Evolutionary conservation across 2,329 filamentous ascomycete species (phyloP).

Genomic region (Sporothrix phasma): DNA sequence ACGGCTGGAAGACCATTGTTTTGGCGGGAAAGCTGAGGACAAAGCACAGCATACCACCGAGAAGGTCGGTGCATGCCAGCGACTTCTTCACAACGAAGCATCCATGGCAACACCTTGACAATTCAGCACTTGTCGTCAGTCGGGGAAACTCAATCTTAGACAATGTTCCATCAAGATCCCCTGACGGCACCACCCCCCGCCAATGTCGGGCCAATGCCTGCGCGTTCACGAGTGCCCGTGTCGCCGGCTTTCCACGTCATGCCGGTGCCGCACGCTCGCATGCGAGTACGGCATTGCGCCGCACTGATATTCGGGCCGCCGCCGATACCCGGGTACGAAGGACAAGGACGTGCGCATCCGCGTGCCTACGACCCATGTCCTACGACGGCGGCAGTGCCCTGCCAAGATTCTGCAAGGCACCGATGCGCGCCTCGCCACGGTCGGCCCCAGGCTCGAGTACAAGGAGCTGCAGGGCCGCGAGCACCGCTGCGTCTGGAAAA

Average conservation of each 20-base stretch:
- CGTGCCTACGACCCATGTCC: slow-evolving; percentile 41
- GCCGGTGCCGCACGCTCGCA: slow-evolving; percentile 25
- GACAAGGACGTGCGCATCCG: slow-evolving; percentile 10
- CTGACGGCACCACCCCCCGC: no score
- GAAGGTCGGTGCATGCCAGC: no score
- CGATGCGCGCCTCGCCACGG: slow-evolving; percentile 23
- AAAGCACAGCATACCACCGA: no score
- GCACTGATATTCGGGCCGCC: no score
- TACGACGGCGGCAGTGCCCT: slow-evolving; percentile 34
- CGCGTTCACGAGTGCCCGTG: slow-evolving; percentile 49
- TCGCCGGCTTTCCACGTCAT: slow-evolving; percentile 43
- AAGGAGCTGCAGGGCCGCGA: slow-evolving; percentile 16
- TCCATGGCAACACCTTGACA: no score
- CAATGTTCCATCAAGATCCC: no score
- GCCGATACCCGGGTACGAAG: not conserved
- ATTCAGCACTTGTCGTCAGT: no score
- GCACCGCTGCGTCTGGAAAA: slow-evolving; percentile 19
- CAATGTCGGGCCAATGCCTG: slow-evolving; percentile 44
- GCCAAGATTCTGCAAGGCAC: slow-evolving; percentile 27
- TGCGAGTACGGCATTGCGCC: no score
- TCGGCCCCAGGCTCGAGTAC: slow-evolving; percentile 21
- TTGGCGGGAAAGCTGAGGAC: no score
- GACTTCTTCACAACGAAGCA: no score
- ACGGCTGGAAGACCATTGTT: no score
- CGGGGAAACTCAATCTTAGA: no score